Base-by-base conservation (phyloP, 352 stramenopile species). In the Phytophthora ramorum region DNA sequence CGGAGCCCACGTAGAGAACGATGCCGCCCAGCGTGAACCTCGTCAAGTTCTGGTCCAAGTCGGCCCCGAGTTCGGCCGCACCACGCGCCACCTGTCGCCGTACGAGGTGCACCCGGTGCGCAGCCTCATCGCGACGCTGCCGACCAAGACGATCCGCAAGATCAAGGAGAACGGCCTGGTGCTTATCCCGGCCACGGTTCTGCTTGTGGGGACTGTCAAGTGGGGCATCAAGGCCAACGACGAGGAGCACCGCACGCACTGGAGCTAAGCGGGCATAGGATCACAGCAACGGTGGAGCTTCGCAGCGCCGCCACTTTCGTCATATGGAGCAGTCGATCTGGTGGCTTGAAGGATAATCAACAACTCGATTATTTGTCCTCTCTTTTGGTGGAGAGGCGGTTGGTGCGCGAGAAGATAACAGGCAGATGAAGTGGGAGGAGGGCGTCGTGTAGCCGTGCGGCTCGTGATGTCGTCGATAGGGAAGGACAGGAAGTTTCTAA, bases 141-240 rank as follows among this genome's bases (percentile, higher is more conserved):
- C 86, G 32, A 72, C 78, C 70, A 94, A 94, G 81, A 88, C 83
- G 5, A 45, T 92, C 24, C 83, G 83, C 72, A 94, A 94, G 78
- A 78, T 94, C 58, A 79, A 84, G 63, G 86, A 94, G 74, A 94
- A 94, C 72, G 83, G 77, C 50, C 62, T 81, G 34, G 63, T 92
- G 62, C 78, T 94, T 35, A 83, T 94, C 49, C 86, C 86, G 26
- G 75, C 79, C 61, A 63, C 73, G 20, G 20, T 91, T 32, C 66
- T 92, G 54, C 69, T 92, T 13, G 78, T 90, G 41, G 83, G 82
- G 45, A 92, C 82, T 48, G 67, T 92, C 70, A 82, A 90, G 71
- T 94, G 86, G 86, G 83, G 74, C 41, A 35, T 86, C 56, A 66
- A 78, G 26, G 82, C 82, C 63, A 94, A 94, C 76, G 86, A 94